Conservation (phyloP, 257 asterid species). For the Lycium ferocissimum region DNA sequence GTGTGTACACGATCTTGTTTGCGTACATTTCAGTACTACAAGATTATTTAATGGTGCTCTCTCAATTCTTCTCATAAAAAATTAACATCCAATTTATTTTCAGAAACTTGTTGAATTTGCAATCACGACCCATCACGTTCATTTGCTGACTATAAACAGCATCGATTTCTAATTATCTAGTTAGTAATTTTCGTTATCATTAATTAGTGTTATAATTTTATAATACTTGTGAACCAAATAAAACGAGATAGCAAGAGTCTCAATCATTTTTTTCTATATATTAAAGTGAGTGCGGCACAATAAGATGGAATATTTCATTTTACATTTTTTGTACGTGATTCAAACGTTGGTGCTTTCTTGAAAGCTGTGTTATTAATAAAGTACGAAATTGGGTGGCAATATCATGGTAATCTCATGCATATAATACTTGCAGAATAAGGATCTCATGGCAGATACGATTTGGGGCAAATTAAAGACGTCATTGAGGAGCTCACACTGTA, state of each 20-base stretch:
- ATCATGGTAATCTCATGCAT: no score
- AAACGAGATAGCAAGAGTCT: no score
- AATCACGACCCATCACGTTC: neutral
- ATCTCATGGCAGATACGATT: neutral
- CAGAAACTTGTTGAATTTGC: neutral
- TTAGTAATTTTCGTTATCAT: neutral
- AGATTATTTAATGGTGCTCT: neutral
- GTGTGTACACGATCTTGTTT: neutral
- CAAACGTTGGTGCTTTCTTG: neutral
- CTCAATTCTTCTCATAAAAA: neutral
- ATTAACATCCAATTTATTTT: neutral
- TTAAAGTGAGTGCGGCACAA: no score
- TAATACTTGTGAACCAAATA: neutral
- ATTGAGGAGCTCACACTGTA: neutral
- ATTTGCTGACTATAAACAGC: neutral
- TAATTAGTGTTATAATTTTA: no score
- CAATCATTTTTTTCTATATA: no score
- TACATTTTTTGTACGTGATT: no score
- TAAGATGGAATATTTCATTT: no score
- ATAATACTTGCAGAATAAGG: neutral
- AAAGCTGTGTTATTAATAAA: neutral
- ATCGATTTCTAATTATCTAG: neutral
- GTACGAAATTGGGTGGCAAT: neutral
- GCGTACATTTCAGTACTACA: neutral
- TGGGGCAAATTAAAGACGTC: neutral